These are phyloP conservation scores for Fusarium xylarioides DNA, from an alignment of 2,329 filamentous ascomycete species.

Conservation along the genomic window DNA sequence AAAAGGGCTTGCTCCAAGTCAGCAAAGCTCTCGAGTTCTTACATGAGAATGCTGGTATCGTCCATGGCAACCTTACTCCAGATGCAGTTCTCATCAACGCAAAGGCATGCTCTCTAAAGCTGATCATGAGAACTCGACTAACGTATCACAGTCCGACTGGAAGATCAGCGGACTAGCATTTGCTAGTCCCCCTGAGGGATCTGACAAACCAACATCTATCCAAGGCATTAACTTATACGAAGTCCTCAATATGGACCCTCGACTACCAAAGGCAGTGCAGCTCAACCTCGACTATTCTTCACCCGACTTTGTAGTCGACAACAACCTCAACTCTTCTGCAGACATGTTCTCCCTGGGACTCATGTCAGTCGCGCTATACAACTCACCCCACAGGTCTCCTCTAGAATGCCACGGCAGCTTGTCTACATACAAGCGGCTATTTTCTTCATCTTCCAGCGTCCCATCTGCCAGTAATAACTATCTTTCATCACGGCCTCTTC, in stretches of 20 bases:
- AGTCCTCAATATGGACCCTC: constrained; percentile 83
- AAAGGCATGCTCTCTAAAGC: constrained; percentile 66
- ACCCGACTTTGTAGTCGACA: constrained; percentile 93
- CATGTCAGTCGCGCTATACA: constrained; percentile 89
- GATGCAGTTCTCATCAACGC: constrained; percentile 94
- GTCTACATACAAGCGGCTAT: constrained; percentile 85
- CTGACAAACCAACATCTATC: constrained; percentile 77
- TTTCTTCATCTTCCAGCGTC: constrained; percentile 79
- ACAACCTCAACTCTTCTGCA: constrained; percentile 81
- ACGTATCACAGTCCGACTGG: constrained; percentile 81
- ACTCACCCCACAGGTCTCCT: constrained; percentile 90
- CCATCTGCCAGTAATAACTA: constrained; percentile 87
- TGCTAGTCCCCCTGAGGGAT: constrained; percentile 80
- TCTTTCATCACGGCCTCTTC: constrained; percentile 79
- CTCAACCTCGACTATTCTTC: constrained; percentile 93
- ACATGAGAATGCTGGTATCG: constrained; percentile 91
- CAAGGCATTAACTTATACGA: constrained; percentile 84
- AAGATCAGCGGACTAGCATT: constrained; percentile 97
- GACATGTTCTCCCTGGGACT: constrained; percentile 96
- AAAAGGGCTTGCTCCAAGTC: constrained; percentile 93
- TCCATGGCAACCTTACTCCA: constrained; percentile 94
- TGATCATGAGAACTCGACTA: constrained; percentile 32
- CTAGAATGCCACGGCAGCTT: constrained; percentile 82
- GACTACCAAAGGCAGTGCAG: constrained; percentile 83
- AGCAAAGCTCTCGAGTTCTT: constrained; percentile 95